These are phyloP conservation scores for Solanum hybrid DNA, from an alignment of 305 asterid species.

Conservation along the genomic window DNA sequence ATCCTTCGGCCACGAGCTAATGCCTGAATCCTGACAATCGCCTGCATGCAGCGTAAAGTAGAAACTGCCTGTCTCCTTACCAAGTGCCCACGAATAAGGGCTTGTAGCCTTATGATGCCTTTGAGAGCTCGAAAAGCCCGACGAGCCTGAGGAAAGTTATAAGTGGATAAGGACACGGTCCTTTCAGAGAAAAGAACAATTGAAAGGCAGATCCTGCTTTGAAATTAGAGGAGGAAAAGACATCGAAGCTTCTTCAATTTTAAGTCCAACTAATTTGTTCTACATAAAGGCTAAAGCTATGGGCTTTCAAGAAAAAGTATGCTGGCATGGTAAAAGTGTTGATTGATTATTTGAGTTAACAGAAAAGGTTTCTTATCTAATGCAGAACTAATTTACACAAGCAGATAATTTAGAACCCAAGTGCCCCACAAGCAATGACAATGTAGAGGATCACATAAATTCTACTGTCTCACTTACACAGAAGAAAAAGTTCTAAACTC, in stretches of 20 bases:
- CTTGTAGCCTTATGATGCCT: conserved; percentile 95
- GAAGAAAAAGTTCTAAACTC: background rate
- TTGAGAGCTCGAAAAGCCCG: conserved; percentile 93
- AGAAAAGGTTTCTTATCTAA: background rate
- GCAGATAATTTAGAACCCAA: background rate
- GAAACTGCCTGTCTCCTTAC: conserved; percentile 95
- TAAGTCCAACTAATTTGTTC: background rate
- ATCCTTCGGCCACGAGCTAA: conserved; percentile 73
- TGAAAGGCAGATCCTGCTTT: background rate
- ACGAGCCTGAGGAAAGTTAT: conserved; percentile 55
- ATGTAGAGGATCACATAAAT: background rate
- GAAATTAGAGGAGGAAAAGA: background rate
- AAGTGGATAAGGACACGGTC: background rate
- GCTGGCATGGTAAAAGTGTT: background rate
- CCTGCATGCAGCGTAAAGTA: conserved; percentile 79
- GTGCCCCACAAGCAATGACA: background rate
- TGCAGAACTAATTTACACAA: background rate
- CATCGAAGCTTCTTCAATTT: background rate
- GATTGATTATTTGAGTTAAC: background rate
- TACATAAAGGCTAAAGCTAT: background rate
- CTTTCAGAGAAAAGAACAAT: background rate
- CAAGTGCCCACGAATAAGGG: conserved; percentile 93
- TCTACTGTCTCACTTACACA: background rate
- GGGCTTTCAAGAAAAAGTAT: background rate
- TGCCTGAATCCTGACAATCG: conserved; percentile 78